Evolutionary conservation across 129 eudicot genomes (phyloP).

Genomic region (Helichrysum umbraculigerum): DNA sequence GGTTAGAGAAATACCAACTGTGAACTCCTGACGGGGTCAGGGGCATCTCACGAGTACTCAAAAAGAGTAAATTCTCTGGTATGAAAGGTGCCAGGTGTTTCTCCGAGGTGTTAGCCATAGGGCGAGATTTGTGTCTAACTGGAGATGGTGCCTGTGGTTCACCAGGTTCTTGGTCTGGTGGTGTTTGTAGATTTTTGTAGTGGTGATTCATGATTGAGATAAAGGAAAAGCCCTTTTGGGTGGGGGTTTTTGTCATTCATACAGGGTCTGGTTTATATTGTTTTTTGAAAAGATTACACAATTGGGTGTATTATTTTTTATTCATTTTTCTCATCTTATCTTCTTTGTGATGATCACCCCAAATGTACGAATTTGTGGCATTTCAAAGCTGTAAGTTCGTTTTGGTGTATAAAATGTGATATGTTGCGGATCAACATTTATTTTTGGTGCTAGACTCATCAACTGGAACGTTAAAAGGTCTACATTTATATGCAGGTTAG

Average conservation of each 20-base stretch:
- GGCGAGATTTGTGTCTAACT: slow-evolving; percentile 1
- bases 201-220: slow-evolving; percentile 2
- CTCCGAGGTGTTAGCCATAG: neutral
- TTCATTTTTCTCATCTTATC: slow-evolving; percentile 27
- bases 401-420: neutral
- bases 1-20: slow-evolving; percentile 10
- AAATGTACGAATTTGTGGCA: neutral
- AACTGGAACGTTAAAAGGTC: neutral
- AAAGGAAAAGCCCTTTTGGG: slow-evolving; percentile 22
- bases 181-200: slow-evolving; percentile 27
- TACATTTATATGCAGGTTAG: neutral
- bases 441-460: neutral
- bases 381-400: neutral
- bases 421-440: neutral
- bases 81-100: slow-evolving; percentile 25
- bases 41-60: slow-evolving; percentile 14
- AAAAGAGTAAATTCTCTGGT: slow-evolving; percentile 27
- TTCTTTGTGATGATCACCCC: neutral
- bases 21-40: slow-evolving; percentile 30
- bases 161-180: slow-evolving; percentile 17
- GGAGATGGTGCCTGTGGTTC: slow-evolving; percentile 10
- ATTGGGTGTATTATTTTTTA: slow-evolving; percentile 26
- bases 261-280: slow-evolving; percentile 24
- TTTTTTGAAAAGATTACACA: slow-evolving; percentile 16
- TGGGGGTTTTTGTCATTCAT: neutral